phyloP scores from a whole-genome alignment of 176 grass and related monocot species.

The Aegilops speltoides region DNA sequence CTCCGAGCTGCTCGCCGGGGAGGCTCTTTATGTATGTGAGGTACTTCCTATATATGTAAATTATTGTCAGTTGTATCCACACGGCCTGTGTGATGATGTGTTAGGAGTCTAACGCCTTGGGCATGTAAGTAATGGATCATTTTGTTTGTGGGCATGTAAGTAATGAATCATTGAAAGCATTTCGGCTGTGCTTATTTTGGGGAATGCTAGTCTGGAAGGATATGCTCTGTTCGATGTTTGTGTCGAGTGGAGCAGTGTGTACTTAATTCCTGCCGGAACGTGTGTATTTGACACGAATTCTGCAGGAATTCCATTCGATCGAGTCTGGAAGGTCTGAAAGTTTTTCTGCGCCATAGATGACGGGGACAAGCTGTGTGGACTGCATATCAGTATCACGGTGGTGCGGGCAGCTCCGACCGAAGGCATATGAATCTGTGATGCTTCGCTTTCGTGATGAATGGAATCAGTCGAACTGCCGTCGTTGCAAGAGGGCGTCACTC shows the following conservation, averaged over 20 bases:
- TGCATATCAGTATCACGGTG: too few relatives aligned
- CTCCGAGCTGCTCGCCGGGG: not conserved
- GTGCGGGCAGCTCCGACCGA: too few relatives aligned
- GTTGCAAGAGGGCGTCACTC: too few relatives aligned
- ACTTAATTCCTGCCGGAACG: not conserved
- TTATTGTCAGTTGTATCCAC: constrained; percentile 15
- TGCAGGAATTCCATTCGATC: not conserved
- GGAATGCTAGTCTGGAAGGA: not conserved
- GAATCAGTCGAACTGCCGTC: not conserved
- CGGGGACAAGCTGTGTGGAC: too few relatives aligned
- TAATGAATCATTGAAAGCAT: constrained; percentile 10
- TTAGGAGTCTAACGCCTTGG: not conserved
- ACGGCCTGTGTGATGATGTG: not conserved
- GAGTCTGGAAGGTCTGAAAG: too few relatives aligned
- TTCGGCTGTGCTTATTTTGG: not conserved
- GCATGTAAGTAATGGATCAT: constrained; percentile 25
- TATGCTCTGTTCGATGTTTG: not conserved
- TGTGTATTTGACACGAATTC: not conserved
- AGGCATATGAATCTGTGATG: not conserved
- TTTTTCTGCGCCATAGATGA: too few relatives aligned
- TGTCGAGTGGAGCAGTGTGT: not conserved
- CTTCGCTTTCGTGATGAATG: not conserved
- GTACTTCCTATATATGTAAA: constrained; percentile 9
- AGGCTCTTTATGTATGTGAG: constrained; percentile 31
- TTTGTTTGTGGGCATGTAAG: not conserved